Evolutionary conservation across 257 asterid species (phyloP), one percentile per base, ranked within the genome.

Genomic region (Solanum pinnatisectum): DNA sequence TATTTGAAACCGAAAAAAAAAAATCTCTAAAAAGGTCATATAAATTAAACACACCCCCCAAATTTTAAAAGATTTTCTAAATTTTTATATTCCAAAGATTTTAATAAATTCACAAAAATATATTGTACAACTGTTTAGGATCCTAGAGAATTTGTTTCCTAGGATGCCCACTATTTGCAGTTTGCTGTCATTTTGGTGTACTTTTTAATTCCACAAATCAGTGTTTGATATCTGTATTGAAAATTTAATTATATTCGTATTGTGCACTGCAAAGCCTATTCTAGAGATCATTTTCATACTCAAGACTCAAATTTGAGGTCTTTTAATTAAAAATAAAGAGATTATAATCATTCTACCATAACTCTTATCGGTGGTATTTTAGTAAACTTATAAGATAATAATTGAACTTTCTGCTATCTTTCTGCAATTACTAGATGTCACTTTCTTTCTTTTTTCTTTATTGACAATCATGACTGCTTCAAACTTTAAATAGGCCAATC

Each of bases 141-240:
- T 77, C 84, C 84, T 12, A n/a, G 27, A 46, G 40, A 81, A 27
- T 15, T 44, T 81, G 42, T 44, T 81, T 81, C 85, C 40, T 46
- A 46, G 85, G 65, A 46, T 81, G 68, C 85, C 9, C 23, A 25
- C n/a, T 42, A 78, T 42, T 81, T 44, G 85, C 40, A 27, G 68
- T 46, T 72, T 46, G 85, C 67, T 37, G 39, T 46, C 84, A 78
- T 15, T 77, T 13, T 59, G 30, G 70, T 22, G 30, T 60, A 23
- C 30, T 59, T 59, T 22, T 0, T 22, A 22, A 20, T 8, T 4
- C 0, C 12, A 1, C 1, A 4, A 10, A 60, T 60, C 0, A 4
- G 1, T 22, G 13, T 60, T 23, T 23, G 30, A 60, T 60, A 60
- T 23, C 0, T 60, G 1, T 23, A 60, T 22, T 60, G 0, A 60